Evolutionary conservation across 768 basidiomycete genomes (phyloP).

Genomic region (Russula emetica): DNA sequence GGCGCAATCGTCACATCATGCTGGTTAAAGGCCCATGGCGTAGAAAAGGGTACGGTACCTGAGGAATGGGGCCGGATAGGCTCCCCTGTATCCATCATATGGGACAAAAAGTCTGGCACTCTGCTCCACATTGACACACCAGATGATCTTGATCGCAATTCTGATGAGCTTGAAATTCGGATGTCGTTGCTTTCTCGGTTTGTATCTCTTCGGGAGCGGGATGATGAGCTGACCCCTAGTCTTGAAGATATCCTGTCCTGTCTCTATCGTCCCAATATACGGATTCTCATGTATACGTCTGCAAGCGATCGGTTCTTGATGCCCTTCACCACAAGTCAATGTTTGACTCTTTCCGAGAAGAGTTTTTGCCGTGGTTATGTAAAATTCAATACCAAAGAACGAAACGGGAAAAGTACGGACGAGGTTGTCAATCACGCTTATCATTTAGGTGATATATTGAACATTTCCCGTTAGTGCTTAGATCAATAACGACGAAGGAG

Average conservation of each 20-base stretch:
- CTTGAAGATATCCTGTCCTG: conserved; percentile 61
- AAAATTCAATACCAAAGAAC: conserved; percentile 72
- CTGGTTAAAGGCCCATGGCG: conserved; percentile 51
- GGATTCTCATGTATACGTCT: conserved; percentile 92
- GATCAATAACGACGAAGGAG: conserved; percentile 41
- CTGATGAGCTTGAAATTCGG: conserved; percentile 66
- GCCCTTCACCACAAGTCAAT: conserved; percentile 61
- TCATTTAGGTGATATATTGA: not conserved
- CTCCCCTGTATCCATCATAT: conserved; percentile 52
- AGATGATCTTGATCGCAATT: conserved; percentile 61
- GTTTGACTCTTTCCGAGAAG: conserved; percentile 81
- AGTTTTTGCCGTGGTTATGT: conserved; percentile 90
- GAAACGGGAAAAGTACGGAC: conserved; percentile 55
- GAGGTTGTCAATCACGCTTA: conserved; percentile 38
- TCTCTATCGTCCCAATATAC: conserved; percentile 63
- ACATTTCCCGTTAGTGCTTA: conserved; percentile 40
- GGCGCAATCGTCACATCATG: conserved; percentile 61
- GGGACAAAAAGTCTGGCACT: conserved; percentile 61
- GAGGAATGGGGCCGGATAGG: conserved; percentile 64
- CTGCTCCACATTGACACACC: conserved; percentile 70
- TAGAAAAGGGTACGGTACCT: conserved; percentile 51
- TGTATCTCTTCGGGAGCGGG: conserved; percentile 29
- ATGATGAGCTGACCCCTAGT: conserved; percentile 6
- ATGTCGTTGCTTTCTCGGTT: conserved; percentile 73
- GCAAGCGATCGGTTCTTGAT: conserved; percentile 69